Base-by-base conservation (phyloP, 352 stramenopile species). In the Paralagenidium karlingii region DNA sequence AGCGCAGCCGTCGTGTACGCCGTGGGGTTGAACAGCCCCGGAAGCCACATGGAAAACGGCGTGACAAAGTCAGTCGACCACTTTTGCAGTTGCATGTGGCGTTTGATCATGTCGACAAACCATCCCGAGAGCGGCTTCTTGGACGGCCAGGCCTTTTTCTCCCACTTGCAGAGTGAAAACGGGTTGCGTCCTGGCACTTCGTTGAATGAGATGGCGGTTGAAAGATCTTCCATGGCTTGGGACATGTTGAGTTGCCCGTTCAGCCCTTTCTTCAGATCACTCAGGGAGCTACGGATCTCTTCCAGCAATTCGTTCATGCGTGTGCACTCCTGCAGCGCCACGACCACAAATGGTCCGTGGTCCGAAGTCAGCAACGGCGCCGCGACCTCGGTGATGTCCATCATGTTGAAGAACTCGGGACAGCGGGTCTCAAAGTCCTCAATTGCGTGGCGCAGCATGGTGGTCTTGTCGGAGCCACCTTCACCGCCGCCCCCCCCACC, bases 181-280 rank as follows among this genome's bases (percentile, higher is more conserved):
- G 90, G 84, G 38, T 97, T 97, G 7, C 90, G 70, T 24, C 83
- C 89, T 34, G 90, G 93, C 57, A 96, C 88, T 59, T 98, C 71
- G 58, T 97, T 96, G 15, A 97, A 62, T 8, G 58, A 55, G 48
- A 97, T 92, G 8, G 89, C 87, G 24, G 64, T 94, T 18, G 78
- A 79, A 22, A 97, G 66, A 50, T 97, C 89, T 48, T 97, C 89
- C 86, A 97, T 97, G 6, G 80, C 59, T 43, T 94, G 79, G 10
- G 82, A 95, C 84, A 97, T 96, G 70, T 97, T 97, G 10, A 97
- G 67, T 49, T 97, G 84, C 2, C 90, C 92, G 42, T 97, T 96
- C 3, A 98, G 61, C 24, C 89, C 92, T 45, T 98, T 98, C 50
- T 98, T 94, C 29, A 98, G 59, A 37, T 98, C 92, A 1, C 79